A percentile compares a stretch with the other conserved stretches of the same genome.
Evolutionary conservation across 2,329 filamentous ascomycete genomes (phyloP).

Genomic region (Penicillium sclerotigenum): DNA sequence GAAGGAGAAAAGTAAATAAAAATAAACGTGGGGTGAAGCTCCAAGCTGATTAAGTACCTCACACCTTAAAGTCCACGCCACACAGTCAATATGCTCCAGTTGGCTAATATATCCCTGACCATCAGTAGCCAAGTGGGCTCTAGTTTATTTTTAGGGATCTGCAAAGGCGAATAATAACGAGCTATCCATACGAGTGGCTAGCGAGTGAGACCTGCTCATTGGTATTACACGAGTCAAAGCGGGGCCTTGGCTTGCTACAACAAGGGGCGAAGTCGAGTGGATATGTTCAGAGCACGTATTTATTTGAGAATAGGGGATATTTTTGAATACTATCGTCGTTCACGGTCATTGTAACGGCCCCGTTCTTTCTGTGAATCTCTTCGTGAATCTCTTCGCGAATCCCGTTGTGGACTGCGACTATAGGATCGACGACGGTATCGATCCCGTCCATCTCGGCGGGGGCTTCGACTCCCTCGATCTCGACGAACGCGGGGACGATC

Average conservation of each 20-base stretch:
- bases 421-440: conserved; percentile 41
- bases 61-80: neutral
- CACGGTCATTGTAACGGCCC: conserved; percentile 32
- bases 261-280: neutral
- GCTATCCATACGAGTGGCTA: conserved; percentile 7
- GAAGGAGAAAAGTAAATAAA: conserved; percentile 16
- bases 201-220: conserved; percentile 23
- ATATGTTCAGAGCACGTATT: neutral
- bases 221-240: conserved; percentile 3
- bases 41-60: conserved; percentile 11
- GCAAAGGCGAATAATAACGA: conserved; percentile 11
- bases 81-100: conserved; percentile 15
- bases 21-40: conserved; percentile 27
- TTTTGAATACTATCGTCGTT: conserved; percentile 20
- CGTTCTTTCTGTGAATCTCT: conserved; percentile 30
- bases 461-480: conserved; percentile 32
- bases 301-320: conserved; percentile 1
- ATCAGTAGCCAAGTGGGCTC: neutral
- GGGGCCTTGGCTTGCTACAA: conserved; percentile 7
- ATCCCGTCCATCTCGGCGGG: conserved; percentile 25
- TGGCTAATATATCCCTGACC: conserved; percentile 1
- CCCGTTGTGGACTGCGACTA: conserved; percentile 29
- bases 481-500: conserved; percentile 44
- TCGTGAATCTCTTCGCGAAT: conserved; percentile 22
- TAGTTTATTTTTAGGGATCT: conserved; percentile 22